A percentile compares a stretch with the other conserved stretches of the same genome.
These are phyloP conservation scores for Apiospora pterosperma DNA, from an alignment of 2,329 filamentous ascomycete species.

Conservation along the genomic window DNA sequence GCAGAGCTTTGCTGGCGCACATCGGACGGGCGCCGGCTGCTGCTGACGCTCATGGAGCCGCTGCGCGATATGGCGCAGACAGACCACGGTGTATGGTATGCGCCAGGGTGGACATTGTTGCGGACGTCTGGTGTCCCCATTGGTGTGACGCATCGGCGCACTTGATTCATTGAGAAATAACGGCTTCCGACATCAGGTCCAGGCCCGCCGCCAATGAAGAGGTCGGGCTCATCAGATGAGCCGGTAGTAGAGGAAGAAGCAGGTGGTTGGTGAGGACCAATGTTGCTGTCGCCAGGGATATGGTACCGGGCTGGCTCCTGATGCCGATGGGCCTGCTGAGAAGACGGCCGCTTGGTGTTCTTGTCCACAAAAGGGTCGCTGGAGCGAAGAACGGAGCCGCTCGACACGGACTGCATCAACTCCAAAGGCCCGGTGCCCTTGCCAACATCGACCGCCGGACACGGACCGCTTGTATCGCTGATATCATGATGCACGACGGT, in stretches of 20 bases:
- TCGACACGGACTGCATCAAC: background rate
- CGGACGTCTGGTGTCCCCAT: background rate
- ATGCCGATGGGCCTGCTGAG: background rate
- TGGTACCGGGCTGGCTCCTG: background rate
- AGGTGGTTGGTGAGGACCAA: background rate
- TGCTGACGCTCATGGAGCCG: background rate
- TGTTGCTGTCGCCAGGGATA: background rate
- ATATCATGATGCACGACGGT: background rate
- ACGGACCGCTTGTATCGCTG: background rate
- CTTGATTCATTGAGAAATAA: background rate
- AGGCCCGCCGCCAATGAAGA: background rate
- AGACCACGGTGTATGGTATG: background rate
- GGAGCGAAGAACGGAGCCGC: background rate
- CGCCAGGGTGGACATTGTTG: background rate
- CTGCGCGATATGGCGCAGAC: background rate
- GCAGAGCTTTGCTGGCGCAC: background rate
- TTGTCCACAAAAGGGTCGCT: conserved; percentile 2
- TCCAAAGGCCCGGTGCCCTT: background rate
- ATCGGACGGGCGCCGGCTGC: background rate
- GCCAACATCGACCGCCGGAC: background rate
- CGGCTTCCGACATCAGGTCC: background rate
- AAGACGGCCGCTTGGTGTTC: background rate
- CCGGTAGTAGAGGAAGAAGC: background rate
- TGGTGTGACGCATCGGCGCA: background rate
- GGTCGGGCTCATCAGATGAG: background rate